Conservation (phyloP, 768 basidiomycete species). For the Gymnopilus junonius region DNA sequence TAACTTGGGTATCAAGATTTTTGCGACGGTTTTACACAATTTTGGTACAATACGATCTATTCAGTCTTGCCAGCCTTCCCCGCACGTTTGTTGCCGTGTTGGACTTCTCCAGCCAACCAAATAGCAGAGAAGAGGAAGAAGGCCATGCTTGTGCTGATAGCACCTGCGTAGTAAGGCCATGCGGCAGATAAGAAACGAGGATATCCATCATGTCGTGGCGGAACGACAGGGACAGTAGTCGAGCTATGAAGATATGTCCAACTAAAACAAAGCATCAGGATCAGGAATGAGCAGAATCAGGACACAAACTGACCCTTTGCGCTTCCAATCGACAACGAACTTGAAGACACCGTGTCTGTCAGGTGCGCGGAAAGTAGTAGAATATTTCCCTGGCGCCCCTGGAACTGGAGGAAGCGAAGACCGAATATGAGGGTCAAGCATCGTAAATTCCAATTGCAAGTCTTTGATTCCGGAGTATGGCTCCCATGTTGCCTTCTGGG, state of each 20-base stretch:
- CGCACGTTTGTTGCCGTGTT: conserved; percentile 54
- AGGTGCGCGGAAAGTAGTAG: conserved; percentile 85
- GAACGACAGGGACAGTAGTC: conserved; percentile 85
- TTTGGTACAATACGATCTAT: conserved; percentile 30
- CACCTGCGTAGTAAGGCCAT: conserved; percentile 94
- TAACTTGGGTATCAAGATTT: conserved; percentile 15
- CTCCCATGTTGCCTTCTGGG: conserved; percentile 61
- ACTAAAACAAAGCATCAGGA: conserved; percentile 40
- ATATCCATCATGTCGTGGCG: conserved; percentile 93
- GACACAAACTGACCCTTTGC: conserved; percentile 69
- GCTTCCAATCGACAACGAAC: conserved; percentile 89
- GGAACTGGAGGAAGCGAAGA: conserved; percentile 67
- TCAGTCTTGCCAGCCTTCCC: conserved; percentile 47
- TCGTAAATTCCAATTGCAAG: conserved; percentile 94
- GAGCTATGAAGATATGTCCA: conserved; percentile 76
- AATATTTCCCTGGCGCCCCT: conserved; percentile 68
- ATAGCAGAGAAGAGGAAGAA: conserved; percentile 87
- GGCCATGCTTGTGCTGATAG: conserved; percentile 84
- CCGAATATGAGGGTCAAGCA: conserved; percentile 97
- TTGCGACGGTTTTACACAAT: conserved; percentile 14
- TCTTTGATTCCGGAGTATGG: conserved; percentile 77
- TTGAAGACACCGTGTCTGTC: conserved; percentile 99
- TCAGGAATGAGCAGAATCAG: not conserved
- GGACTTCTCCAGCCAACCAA: conserved; percentile 87
- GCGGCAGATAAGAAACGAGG: conserved; percentile 95